Evolutionary conservation across 371 early-diverging fungal genomes (phyloP).

Genomic region (Apophysomyces elegans): DNA sequence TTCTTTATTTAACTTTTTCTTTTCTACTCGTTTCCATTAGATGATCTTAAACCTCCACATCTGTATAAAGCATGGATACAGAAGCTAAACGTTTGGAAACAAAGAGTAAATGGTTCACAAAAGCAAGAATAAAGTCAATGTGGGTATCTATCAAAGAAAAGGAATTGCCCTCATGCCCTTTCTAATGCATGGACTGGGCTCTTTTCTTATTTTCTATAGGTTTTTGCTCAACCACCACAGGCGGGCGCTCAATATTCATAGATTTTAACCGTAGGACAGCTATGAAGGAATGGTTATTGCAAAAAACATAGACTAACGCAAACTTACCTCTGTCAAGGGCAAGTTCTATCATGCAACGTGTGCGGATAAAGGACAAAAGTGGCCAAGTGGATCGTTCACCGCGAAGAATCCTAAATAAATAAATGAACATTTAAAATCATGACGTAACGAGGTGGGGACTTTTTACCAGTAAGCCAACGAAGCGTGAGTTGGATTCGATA

Average conservation of each 20-base stretch:
- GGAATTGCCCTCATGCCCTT: neutral
- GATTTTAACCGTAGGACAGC: constrained; percentile 46
- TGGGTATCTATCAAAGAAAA: too few species aligned
- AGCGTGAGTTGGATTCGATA: constrained; percentile 76
- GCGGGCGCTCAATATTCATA: constrained; percentile 39
- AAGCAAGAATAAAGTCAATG: too few species aligned
- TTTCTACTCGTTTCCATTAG: neutral
- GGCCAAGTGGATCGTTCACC: constrained; percentile 90
- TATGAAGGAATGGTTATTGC: constrained; percentile 13
- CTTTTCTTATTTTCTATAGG: constrained; percentile 39
- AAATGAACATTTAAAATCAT: neutral
- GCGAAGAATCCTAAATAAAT: constrained; percentile 62
- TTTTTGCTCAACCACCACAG: constrained; percentile 36
- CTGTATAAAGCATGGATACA: constrained; percentile 16
- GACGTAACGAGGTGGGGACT: neutral
- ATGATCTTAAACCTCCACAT: constrained; percentile 22
- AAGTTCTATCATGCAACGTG: constrained; percentile 78
- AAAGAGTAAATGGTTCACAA: constrained; percentile 1
- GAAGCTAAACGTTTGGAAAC: constrained; percentile 16
- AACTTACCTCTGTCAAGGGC: constrained; percentile 64
- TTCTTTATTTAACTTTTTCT: too few species aligned
- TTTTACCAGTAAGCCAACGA: constrained; percentile 71
- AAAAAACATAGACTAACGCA: neutral
- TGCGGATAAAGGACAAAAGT: constrained; percentile 68
- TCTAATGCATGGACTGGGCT: constrained; percentile 50